Base-by-base conservation (phyloP, 805 yeast genomes). In the Wickerhamiella kurtzmanii region DNA sequence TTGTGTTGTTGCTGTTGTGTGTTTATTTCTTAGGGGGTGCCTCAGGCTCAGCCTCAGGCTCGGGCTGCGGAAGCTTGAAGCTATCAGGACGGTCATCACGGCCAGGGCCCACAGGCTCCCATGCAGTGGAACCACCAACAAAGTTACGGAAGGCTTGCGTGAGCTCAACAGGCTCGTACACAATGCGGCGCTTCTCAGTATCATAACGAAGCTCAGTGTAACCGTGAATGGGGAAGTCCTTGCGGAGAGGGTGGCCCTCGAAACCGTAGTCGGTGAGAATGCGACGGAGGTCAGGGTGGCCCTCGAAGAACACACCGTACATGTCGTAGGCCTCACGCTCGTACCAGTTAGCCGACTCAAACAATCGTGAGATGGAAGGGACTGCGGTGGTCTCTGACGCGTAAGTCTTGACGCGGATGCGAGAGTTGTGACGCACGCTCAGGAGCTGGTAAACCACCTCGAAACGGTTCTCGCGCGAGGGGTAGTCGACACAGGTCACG, bases 61-160 rank as follows among this genome's bases (percentile, higher is more conserved):
- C 77, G 25, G 94, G 94, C 44, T 78, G 73, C 45, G 95, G 95
- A 59, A 85, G 76, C 64, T 80, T 80, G 73, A 84, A 85, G 37
- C 76, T 65, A 52, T 79, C 87, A 4, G 95, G 95, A 20, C 89
- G 77, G 55, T 72, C 76, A 63, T 85, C 94, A 51, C 75, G 72
- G 59, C 95, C 95, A 17, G 79, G 81, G 48, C 95, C 95, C 56
- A 84, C 89, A 56, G 82, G 94, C 64, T 85, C 94, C 92, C 94
- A 85, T 43, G 82, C 86, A 28, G 89, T 77, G 9, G 89, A 79
- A 42, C 94, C 95, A 42, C 83, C 94, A 22, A 82, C 71, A 69
- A 85, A 85, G 71, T 83, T 82, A 72, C 95, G 78, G 78, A 85
- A 85, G 13, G 94, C 95, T 69, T 85, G 95, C 28, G 94, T 82